phyloP scores from a whole-genome alignment of 495 filamentous ascomycete species.

The Achaetomiella virescens region DNA sequence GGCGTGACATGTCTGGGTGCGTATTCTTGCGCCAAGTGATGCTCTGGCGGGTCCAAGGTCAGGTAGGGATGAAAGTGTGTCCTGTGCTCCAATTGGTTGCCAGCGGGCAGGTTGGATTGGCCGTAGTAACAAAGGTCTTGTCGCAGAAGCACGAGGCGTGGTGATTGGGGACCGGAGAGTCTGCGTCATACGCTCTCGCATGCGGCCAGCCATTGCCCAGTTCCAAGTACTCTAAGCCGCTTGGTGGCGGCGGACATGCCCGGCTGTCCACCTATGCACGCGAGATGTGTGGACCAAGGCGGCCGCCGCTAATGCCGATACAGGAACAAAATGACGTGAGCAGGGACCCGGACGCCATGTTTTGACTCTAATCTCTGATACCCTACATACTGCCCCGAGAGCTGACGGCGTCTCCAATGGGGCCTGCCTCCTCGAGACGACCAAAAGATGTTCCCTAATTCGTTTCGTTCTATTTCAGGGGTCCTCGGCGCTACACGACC shows the following conservation, averaged over 20 bases:
- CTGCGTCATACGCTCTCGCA: constrained; percentile 7
- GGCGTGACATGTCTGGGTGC: neutral
- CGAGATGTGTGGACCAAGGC: no score
- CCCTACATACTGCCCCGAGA: no score
- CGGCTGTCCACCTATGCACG: neutral
- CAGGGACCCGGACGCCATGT: no score
- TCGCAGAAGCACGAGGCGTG: no score
- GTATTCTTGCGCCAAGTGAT: neutral
- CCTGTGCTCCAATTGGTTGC: neutral
- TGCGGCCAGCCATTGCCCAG: neutral
- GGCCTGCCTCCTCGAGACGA: no score
- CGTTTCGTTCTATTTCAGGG: no score
- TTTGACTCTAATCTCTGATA: no score
- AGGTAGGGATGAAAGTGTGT: neutral
- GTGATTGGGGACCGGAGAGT: neutral
- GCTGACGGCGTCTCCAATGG: no score
- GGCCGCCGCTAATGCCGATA: no score
- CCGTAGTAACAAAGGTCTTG: neutral
- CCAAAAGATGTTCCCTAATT: no score
- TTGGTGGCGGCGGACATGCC: neutral
- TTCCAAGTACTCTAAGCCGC: constrained; percentile 4
- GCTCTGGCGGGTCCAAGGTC: neutral
- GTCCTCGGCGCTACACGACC: no score
- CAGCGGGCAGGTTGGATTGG: neutral
- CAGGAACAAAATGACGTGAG: no score